Evolutionary conservation across 495 filamentous ascomycete species (phyloP).

Genomic region (Parathielavia appendiculata): DNA sequence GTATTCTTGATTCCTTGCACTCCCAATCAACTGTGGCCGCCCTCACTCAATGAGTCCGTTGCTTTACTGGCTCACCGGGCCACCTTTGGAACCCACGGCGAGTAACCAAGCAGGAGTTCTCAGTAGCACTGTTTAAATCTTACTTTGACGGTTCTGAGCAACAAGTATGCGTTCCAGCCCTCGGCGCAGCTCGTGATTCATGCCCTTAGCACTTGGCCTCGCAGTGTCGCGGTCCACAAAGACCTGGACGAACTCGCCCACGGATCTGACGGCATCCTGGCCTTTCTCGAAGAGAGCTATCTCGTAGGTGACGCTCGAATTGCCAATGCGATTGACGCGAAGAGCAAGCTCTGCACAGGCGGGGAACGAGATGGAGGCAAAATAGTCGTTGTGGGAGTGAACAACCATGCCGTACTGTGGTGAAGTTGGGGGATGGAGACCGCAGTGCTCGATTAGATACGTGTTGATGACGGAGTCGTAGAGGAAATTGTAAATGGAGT

Average conservation of each 20-base stretch:
- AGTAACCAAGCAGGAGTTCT: too few species aligned
- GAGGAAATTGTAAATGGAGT: slow-evolving; percentile 74
- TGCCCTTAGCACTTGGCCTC: slow-evolving; percentile 57
- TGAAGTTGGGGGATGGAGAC: slow-evolving; percentile 63
- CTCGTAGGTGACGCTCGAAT: slow-evolving; percentile 89
- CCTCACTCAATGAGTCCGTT: too few species aligned
- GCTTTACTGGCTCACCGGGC: too few species aligned
- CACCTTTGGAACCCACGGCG: too few species aligned
- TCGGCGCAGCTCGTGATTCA: slow-evolving; percentile 47
- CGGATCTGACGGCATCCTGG: slow-evolving; percentile 69
- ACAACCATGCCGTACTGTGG: slow-evolving; percentile 77
- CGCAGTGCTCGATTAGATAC: slow-evolving; percentile 78
- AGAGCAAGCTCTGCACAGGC: slow-evolving; percentile 75
- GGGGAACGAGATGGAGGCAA: slow-evolving; percentile 77
- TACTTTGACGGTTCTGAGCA: slow-evolving; percentile 12
- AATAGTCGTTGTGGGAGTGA: slow-evolving; percentile 76
- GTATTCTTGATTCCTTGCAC: too few species aligned
- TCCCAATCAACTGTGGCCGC: too few species aligned
- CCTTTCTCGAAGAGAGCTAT: slow-evolving; percentile 79
- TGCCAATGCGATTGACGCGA: slow-evolving; percentile 75
- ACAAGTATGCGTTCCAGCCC: slow-evolving; percentile 46
- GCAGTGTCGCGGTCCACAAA: slow-evolving; percentile 73
- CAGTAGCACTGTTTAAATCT: too few species aligned
- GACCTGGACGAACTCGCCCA: slow-evolving; percentile 84
- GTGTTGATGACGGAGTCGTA: slow-evolving; percentile 87